phyloP scores from a whole-genome alignment of 2,329 filamentous ascomycete genomes.

The Aschersonia sp. region DNA sequence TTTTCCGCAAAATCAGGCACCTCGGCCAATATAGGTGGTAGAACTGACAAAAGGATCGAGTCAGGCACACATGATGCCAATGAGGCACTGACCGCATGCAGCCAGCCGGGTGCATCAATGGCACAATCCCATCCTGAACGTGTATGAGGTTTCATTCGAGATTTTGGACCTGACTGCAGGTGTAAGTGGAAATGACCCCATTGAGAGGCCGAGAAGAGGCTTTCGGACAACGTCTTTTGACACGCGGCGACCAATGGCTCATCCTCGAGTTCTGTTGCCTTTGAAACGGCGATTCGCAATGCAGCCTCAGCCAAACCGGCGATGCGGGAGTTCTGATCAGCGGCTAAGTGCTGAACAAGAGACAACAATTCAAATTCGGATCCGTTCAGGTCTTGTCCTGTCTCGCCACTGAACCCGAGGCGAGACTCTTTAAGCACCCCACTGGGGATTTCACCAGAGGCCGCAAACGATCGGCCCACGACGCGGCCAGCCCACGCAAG shows the following conservation, averaged over 20 bases:
- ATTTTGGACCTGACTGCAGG: slow-evolving; percentile 35
- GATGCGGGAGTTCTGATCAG: slow-evolving; percentile 37
- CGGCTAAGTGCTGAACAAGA: slow-evolving; percentile 46
- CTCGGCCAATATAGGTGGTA: slow-evolving; percentile 50
- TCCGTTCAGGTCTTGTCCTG: slow-evolving; percentile 29
- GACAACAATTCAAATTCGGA: slow-evolving; percentile 51
- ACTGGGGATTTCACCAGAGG: slow-evolving; percentile 52
- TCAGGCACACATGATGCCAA: slow-evolving; percentile 44
- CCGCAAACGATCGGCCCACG: slow-evolving; percentile 69
- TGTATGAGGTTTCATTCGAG: slow-evolving; percentile 2
- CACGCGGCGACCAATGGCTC: slow-evolving; percentile 34
- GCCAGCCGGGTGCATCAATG: slow-evolving; percentile 39
- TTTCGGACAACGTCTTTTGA: slow-evolving; percentile 33
- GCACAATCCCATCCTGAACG: slow-evolving; percentile 16
- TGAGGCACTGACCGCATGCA: slow-evolving; percentile 43
- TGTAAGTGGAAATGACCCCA: slow-evolving; percentile 38
- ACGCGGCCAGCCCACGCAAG: slow-evolving; percentile 74
- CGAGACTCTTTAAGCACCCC: slow-evolving; percentile 46
- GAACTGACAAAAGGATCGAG: slow-evolving; percentile 53
- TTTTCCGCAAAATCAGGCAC: slow-evolving; percentile 58
- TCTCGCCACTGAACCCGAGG: slow-evolving; percentile 32
- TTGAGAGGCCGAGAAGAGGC: slow-evolving; percentile 36
- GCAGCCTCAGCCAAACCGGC: slow-evolving; percentile 48
- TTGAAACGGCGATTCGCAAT: slow-evolving; percentile 40
- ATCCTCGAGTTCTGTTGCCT: slow-evolving; percentile 31